Evolutionary conservation across 192 early-diverging fungal genomes (phyloP).

Genomic region (Gamsiella multidivaricata): DNA sequence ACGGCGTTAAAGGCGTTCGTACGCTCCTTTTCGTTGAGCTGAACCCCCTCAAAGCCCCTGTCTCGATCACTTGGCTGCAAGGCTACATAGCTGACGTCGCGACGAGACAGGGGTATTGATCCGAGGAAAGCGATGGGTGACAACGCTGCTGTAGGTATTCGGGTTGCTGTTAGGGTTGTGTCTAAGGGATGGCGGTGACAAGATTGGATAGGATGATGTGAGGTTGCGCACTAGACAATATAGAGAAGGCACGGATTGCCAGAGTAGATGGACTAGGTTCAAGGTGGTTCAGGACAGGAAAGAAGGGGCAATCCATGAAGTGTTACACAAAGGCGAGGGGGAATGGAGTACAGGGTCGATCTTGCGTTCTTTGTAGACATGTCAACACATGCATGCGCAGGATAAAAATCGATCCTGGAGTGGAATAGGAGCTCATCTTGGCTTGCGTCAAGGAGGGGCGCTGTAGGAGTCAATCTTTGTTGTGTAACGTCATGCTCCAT

Average conservation of each 20-base stretch:
- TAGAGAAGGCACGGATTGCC: neutral
- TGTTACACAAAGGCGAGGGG: no score
- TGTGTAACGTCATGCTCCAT: no score
- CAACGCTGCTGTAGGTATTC: neutral
- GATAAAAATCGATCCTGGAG: no score
- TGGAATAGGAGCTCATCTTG: no score
- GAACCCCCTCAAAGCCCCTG: neutral
- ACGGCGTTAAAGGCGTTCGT: neutral
- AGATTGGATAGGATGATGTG: neutral
- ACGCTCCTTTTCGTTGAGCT: neutral
- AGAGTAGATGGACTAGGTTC: neutral
- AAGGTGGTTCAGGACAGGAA: neutral
- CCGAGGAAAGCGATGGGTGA: neutral
- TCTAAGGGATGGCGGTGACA: neutral
- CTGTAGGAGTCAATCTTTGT: no score
- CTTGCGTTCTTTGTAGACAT: no score
- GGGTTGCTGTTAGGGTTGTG: neutral
- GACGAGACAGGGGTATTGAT: slow-evolving; percentile 12
- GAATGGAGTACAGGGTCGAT: no score
- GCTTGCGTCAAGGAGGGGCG: no score
- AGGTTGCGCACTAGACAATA: no score
- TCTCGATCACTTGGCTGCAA: neutral
- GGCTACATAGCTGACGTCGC: neutral
- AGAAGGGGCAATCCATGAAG: neutral
- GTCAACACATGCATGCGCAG: no score